Percentiles rank a stretch among this genome's conserved stretches.
phyloP scores from a whole-genome alignment of 1,284 basidiomycete genomes.

The Cutaneotrichosporon cutaneum region DNA sequence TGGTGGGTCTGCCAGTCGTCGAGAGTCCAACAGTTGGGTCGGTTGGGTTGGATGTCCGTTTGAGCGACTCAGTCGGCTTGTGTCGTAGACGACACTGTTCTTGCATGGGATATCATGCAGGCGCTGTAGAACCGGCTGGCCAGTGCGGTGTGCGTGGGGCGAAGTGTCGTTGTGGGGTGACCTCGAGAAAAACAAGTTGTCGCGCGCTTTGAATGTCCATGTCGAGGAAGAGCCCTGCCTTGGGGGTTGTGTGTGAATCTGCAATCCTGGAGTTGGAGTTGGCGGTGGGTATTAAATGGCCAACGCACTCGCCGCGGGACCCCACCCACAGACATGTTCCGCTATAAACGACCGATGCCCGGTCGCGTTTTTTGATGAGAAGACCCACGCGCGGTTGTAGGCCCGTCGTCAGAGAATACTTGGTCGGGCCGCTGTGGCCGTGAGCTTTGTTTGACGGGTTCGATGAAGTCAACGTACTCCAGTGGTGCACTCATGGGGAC shows the following conservation, averaged over 20 bases:
- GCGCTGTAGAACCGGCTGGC: neutral
- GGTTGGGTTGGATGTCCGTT: neutral
- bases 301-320: slow-evolving; percentile 8
- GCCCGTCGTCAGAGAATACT: slow-evolving; percentile 7
- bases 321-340: slow-evolving; percentile 10
- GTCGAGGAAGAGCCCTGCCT: slow-evolving; percentile 4
- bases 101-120: neutral
- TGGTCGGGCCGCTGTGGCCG: too few relatives aligned
- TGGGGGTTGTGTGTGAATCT: neutral
- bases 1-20: neutral
- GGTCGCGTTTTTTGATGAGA: neutral
- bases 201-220: slow-evolving; percentile 10
- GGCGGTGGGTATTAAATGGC: too few relatives aligned
- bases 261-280: too few relatives aligned
- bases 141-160: neutral
- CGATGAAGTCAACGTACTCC: slow-evolving; percentile 11
- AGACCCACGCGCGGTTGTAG: slow-evolving; percentile 4
- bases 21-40: slow-evolving; percentile 5
- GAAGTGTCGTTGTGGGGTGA: neutral
- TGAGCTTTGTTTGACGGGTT: too few relatives aligned
- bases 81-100: slow-evolving; percentile 5
- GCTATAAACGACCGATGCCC: neutral
- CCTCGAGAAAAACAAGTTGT: slow-evolving; percentile 10
- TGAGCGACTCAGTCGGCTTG: neutral
- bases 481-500: slow-evolving; percentile 1